Evolutionary conservation across 768 basidiomycete genomes (phyloP), one percentile per base, ranked within the genome.

Genomic region (Butyriboletus loyo): DNA sequence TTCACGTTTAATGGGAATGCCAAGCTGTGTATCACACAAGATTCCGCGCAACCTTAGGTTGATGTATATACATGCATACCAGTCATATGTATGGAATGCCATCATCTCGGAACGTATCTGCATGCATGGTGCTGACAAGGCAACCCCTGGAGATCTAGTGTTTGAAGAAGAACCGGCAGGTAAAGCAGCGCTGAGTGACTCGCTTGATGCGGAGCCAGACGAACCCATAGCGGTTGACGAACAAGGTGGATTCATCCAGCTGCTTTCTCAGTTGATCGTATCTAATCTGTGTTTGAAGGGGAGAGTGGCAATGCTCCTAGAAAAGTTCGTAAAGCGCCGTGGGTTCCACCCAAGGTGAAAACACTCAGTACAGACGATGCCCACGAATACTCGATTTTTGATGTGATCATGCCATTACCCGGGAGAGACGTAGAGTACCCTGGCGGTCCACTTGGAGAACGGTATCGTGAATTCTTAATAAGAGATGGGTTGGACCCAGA

Each of bases 51-150:
- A 96, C 65, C 81, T 99, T 53, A 82, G 97, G 46, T 74, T 97
- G 58, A 98, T 99, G 91, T 99, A 98, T 68, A 85, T 98, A 49
- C 97, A 99, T 69, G 95, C 95, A 28, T 99, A 98, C 67, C 97
- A 99, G 69, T 95, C 92, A 15, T 99, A 98, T 62, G 86, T 98
- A 31, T 99, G 96, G 96, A 99, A 99, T 71, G 85, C 92, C 42
- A 86, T 98, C 50, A 92, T 95, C 36, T 98, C 95, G 4, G 93
- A 98, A 70, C 87, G 97, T 13, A 85, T 98, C 63, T 84, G 83
- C 53, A 76, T 78, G 43, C 85, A 85, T 61, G 93, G 95, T 28
- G 73, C 79, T 46, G 80, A 86, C 46, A 77, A 80, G 54, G 85
- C 92, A 2, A 78, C 94, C 40, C 82, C 83, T 7, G 97, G 97